A percentile compares a stretch with the other conserved stretches of the same genome.
Evolutionary conservation across 202 grass and related monocot genomes (phyloP).

Genomic region (Elaeis oleifera): DNA sequence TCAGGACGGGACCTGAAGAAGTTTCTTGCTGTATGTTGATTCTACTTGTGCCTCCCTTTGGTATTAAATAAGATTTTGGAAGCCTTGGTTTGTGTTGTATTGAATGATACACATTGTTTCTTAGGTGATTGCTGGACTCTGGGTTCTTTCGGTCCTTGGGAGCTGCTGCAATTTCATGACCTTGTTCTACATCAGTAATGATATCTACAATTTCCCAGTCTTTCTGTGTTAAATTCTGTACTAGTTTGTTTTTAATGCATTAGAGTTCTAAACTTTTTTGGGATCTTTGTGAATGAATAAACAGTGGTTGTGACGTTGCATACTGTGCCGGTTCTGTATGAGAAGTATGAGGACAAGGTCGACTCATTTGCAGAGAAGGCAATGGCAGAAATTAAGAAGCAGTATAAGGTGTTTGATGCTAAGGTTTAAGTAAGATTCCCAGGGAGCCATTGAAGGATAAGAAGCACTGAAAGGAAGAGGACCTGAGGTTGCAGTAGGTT

Average conservation of each 20-base stretch:
- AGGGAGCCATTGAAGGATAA: slow-evolving; percentile 65
- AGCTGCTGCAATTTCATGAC: slow-evolving; percentile 14
- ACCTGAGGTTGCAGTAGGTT: too few species aligned
- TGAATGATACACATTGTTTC: not conserved
- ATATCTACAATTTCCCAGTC: not conserved
- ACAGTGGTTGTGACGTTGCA: slow-evolving; percentile 76
- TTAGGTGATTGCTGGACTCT: slow-evolving; percentile 14
- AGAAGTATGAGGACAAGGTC: slow-evolving; percentile 92
- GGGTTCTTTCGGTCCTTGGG: slow-evolving; percentile 11
- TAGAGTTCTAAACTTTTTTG: not conserved
- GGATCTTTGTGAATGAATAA: slow-evolving; percentile 3
- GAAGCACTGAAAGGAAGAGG: slow-evolving; percentile 46
- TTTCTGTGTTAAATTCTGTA: too few species aligned
- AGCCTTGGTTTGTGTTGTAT: not conserved
- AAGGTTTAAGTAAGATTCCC: slow-evolving; percentile 88
- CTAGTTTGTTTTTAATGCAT: too few species aligned
- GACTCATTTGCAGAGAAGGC: slow-evolving; percentile 75
- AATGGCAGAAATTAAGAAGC: slow-evolving; percentile 64
- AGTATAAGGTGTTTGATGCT: slow-evolving; percentile 59
- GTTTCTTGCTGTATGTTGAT: slow-evolving; percentile 66
- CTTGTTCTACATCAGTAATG: slow-evolving; percentile 20
- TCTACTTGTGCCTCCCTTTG: slow-evolving; percentile 5
- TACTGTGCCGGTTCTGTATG: slow-evolving; percentile 79
- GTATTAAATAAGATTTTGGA: not conserved
- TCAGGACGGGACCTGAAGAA: slow-evolving; percentile 75